Evolutionary conservation across 192 early-diverging fungal genomes (phyloP), one percentile per base, ranked within the genome.

Genomic region (Coemansia sp.): DNA sequence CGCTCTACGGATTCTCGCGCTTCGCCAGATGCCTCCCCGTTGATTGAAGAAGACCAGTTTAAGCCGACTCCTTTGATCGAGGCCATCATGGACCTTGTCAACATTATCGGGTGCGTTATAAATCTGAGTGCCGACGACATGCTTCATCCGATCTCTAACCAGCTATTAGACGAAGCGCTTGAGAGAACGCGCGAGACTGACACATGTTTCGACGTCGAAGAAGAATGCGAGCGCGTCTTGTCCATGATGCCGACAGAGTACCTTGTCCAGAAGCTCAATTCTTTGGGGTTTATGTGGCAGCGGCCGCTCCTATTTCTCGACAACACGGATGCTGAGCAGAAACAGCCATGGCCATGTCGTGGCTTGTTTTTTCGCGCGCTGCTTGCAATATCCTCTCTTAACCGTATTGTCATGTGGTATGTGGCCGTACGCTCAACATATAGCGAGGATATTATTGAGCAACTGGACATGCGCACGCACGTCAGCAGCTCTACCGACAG

Each of bases 1-100:
- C 65, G 66, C 35, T 73, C 76, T 6, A 58, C 64, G 7, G 67
- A 49, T 20, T 70, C 76, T 13, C 62, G 22, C 7, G 13, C 54
- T 36, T 79, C 76, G 10, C 45, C 63, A 50, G 14, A 58, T 5
- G 61, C 67, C 10, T 49, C 70, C 5, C 70, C 71, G 43, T 70
- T 79, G 33, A 60, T 79, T 50, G 71, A 71, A n/a, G 76, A 79
- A 53, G 76, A 79, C 61, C 70, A 68, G 49, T 79, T 79, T 46
- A 69, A 69, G 59, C 76, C 76, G 5, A 79, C 76, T 14, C 76
- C 76, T 29, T 79, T 79, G 53, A 45, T 79, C 1, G 52, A 42
- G 25, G 76, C 76, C 4, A 73, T 73, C 15, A 73, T 79, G 60
- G 71, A 73, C 20, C 67, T 79, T 25, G 71, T 70, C 14, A 70